Evolutionary conservation across 1,139 yeast genomes (phyloP), one percentile per base, ranked within the genome.

Genomic region (Candida sp.): DNA sequence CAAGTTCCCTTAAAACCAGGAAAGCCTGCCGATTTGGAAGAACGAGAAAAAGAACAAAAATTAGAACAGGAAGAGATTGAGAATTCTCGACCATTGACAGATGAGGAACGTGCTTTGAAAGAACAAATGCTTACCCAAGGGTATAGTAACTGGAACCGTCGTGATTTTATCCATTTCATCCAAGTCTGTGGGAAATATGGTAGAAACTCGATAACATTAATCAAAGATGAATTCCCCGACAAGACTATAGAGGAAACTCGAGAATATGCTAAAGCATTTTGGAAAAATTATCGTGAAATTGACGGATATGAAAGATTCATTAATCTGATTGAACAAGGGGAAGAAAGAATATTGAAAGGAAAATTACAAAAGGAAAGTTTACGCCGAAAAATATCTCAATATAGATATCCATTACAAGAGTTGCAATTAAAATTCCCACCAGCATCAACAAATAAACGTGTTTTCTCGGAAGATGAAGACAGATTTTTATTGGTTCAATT

Each of bases 391-490:
- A 58, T 86, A 36, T 66, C 82, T 3, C 77, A 76, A 51, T 85
- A 80, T 57, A 68, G 68, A 40, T 79, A 76, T 52, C 93, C 93
- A 12, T 66, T 86, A 41, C 83, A 82, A 56, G 88, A 85, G 45
- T 63, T 86, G 49, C 69, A 62, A 4, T 70, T 86, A 49, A 77
- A 80, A 49, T 77, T 66, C 48, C 89, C 91, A 4, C 82, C 87
- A 0, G 73, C 85, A 1, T 59, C 77, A 7, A 70, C 79, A 9
- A 73, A 73, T 51, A 79, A 77, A 55, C 71, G 82, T 51, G 76
- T 82, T 1, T 86, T 79, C 61, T 77, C 84, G 19, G 89, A 83
- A 37, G 89, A 82, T 48, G 95, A 86, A 57, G 95, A 86, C 56
- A 68, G 90, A 46, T 86, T 81, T 56, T 65, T 86, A 48, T 63